These are phyloP conservation scores for Orbilia brochopaga DNA, from an alignment of 2,329 filamentous ascomycete species.

Conservation along the genomic window DNA sequence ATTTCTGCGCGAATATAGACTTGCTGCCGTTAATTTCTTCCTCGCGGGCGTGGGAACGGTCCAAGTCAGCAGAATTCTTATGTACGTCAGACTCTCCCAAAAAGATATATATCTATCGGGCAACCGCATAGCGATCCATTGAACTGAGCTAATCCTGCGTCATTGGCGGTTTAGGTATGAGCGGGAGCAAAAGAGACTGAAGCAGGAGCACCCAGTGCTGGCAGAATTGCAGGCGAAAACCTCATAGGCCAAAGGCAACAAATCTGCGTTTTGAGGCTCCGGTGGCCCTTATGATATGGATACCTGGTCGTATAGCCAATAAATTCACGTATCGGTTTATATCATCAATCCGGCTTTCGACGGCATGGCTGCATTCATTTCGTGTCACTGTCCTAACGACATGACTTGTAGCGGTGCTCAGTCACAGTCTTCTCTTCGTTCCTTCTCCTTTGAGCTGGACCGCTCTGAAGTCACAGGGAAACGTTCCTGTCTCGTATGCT, in stretches of 20 bases:
- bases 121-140: neutral
- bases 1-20: constrained; percentile 60
- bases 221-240: constrained; percentile 32
- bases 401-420: too few species aligned
- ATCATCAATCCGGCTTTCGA: too few species aligned
- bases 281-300: neutral
- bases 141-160: neutral
- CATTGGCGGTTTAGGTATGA: constrained; percentile 23
- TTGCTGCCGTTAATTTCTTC: constrained; percentile 98
- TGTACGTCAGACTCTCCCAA: constrained; percentile 59
- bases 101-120: too few species aligned
- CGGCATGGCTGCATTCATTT: too few species aligned
- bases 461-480: too few species aligned
- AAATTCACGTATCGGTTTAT: neutral
- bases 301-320: neutral
- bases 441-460: too few species aligned
- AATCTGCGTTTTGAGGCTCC: neutral
- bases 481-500: too few species aligned
- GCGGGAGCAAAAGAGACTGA: constrained; percentile 42
- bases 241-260: neutral
- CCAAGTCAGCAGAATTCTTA: constrained; percentile 78
- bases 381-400: too few species aligned
- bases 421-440: too few species aligned
- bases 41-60: constrained; percentile 84
- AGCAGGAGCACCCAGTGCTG: constrained; percentile 36